phyloP scores from a whole-genome alignment of 345 rosid species.

The Corymbia maculata region DNA sequence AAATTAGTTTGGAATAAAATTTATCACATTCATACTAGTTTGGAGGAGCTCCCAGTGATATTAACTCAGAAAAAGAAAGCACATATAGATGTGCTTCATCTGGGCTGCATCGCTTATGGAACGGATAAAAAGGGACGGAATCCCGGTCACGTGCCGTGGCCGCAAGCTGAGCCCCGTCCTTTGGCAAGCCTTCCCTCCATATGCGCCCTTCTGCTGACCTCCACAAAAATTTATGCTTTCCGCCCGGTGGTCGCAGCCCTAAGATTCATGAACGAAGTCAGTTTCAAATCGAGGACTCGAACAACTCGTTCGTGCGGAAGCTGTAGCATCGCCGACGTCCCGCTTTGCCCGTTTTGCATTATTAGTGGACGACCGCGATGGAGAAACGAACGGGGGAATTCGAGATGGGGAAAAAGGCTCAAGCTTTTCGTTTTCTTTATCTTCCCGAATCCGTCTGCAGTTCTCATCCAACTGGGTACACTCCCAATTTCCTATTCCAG shows the following conservation, averaged over 20 bases:
- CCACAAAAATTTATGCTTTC: not conserved
- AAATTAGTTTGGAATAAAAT: no score
- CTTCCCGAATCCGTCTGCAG: not conserved
- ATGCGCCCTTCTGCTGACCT: not conserved
- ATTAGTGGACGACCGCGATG: not conserved
- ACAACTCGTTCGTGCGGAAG: not conserved
- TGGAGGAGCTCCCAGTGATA: no score
- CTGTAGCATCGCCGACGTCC: not conserved
- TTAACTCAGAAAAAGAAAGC: not conserved
- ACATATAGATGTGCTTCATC: not conserved
- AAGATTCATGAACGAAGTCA: not conserved
- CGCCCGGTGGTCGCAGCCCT: not conserved
- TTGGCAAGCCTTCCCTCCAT: not conserved
- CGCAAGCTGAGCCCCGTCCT: not conserved
- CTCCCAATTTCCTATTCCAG: not conserved
- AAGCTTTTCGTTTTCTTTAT: not conserved
- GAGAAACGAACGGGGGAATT: not conserved
- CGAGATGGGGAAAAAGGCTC: not conserved
- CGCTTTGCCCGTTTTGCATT: not conserved
- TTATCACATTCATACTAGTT: no score
- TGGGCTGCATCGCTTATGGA: not conserved
- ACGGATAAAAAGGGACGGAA: not conserved
- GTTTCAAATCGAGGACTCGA: not conserved
- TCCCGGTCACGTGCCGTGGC: not conserved
- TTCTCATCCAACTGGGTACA: not conserved